Base-by-base conservation (phyloP, 805 yeast genomes). In the Middelhovenomyces tepae region DNA sequence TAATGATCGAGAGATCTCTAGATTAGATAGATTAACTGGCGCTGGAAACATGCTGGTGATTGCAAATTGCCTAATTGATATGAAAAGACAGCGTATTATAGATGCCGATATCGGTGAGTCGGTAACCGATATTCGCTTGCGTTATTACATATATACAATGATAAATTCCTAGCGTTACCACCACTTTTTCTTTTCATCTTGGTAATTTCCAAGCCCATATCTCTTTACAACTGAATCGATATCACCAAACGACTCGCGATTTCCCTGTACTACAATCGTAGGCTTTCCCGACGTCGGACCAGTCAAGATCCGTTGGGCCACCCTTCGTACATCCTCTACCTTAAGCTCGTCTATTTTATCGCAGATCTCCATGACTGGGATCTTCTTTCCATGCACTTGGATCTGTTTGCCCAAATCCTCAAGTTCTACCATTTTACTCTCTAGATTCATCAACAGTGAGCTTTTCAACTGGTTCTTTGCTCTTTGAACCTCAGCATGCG, bases 381-480 rank as follows among this genome's bases (percentile, higher is more conserved):
- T 71, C 43, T 81, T 73, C 44, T 70, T 71, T 27, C 85, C 84
- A 52, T 81, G 85, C 28, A 83, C 73, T 57, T 83, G 94, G 16
- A 91, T 75, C 57, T 91, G 98, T 57, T 97, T 75, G 9, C 97
- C 97, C 59, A 87, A 67, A 50, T 91, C 98, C 59, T 91, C 98
- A 36, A 91, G 64, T 51, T 84, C 87, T n/a, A 93, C 93, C 67
- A 89, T 69, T 53, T 82, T 85, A 43, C 91, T 78, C 57, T 91
- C 98, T 29, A 87, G 68, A 50, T 87, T 89, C 95, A 89, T 89
- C 54, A 89, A 66, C 38, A 91, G 63, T 5, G 94, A 80, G 3
- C 91, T 77, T 27, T 83, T 75, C 39, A 91, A 69, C 63, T 89
- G 97, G 56, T 84, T 87, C 57, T 91, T 91, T 14, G 97, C 95